Evolutionary conservation across 2,329 filamentous ascomycete genomes (phyloP).

Genomic region (Neofusicoccum sp.): DNA sequence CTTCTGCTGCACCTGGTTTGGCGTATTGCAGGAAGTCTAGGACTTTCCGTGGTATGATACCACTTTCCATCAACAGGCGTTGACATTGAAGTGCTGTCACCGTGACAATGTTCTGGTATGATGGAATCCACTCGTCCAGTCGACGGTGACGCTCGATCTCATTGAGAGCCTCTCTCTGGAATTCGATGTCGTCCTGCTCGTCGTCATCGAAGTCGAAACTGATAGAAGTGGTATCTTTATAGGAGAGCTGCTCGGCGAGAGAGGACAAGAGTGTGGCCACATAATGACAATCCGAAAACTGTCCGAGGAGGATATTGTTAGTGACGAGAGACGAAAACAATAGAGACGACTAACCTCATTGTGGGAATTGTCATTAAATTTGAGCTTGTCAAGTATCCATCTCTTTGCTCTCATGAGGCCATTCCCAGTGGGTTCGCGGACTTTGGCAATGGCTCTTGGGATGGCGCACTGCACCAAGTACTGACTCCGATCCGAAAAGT

Average conservation of each 20-base stretch:
- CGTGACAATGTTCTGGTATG: slow-evolving; percentile 64
- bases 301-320: slow-evolving; percentile 15
- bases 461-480: slow-evolving; percentile 86
- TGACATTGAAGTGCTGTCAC: slow-evolving; percentile 61
- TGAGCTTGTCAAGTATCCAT: slow-evolving; percentile 84
- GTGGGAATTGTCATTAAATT: slow-evolving; percentile 90
- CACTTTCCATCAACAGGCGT: slow-evolving; percentile 53
- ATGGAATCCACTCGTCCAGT: slow-evolving; percentile 66
- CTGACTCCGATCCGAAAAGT: slow-evolving; percentile 82
- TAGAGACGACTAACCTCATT: slow-evolving; percentile 52
- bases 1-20: slow-evolving; percentile 57
- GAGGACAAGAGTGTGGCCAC: slow-evolving; percentile 74
- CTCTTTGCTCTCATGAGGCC: slow-evolving; percentile 76
- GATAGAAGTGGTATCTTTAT: slow-evolving; percentile 20
- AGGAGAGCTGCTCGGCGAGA: slow-evolving; percentile 54
- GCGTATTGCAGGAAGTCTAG: slow-evolving; percentile 63
- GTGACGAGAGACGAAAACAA: neutral
- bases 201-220: slow-evolving; percentile 47
- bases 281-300: slow-evolving; percentile 86
- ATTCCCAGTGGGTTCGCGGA: slow-evolving; percentile 71
- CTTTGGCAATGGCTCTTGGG: slow-evolving; percentile 72
- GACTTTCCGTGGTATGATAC: slow-evolving; percentile 52
- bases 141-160: slow-evolving; percentile 63
- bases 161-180: slow-evolving; percentile 57
- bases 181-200: slow-evolving; percentile 51